phyloP scores from a whole-genome alignment of 2,329 filamentous ascomycete species.

The Blastomyces silverae region DNA sequence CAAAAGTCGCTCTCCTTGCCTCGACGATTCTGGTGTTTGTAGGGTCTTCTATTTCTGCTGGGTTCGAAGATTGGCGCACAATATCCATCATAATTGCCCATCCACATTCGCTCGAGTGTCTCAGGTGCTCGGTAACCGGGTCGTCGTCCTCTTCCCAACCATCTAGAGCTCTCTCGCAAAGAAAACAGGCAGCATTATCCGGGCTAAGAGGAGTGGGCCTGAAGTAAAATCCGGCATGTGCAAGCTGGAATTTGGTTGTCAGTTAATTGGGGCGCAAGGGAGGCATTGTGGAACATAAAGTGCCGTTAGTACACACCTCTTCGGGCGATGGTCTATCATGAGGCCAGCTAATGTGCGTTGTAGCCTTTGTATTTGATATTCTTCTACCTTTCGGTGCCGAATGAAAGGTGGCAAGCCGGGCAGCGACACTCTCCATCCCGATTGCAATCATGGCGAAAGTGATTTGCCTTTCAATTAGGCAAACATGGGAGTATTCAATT shows the following conservation, averaged over 20 bases:
- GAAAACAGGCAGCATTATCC: slow-evolving; percentile 86
- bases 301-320: slow-evolving; percentile 47
- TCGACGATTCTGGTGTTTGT: slow-evolving; percentile 62
- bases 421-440: slow-evolving; percentile 59
- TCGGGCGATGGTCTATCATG: slow-evolving; percentile 61
- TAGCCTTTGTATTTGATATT: slow-evolving; percentile 58
- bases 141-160: slow-evolving; percentile 88
- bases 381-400: slow-evolving; percentile 62
- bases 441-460: slow-evolving; percentile 14
- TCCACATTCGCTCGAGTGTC: slow-evolving; percentile 72
- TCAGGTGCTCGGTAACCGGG: slow-evolving; percentile 76
- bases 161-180: slow-evolving; percentile 75
- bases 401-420: slow-evolving; percentile 74
- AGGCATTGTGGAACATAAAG: slow-evolving; percentile 10
- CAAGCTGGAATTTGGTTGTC: slow-evolving; percentile 54
- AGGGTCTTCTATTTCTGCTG: slow-evolving; percentile 61
- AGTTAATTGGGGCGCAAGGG: slow-evolving; percentile 24
- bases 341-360: slow-evolving; percentile 63
- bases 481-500: background rate
- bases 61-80: slow-evolving; percentile 36
- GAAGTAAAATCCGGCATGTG: slow-evolving; percentile 86
- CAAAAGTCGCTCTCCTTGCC: slow-evolving; percentile 77
- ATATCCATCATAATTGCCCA: slow-evolving; percentile 74
- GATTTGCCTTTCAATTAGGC: background rate
- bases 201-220: slow-evolving; percentile 65